Base-by-base conservation (phyloP, 805 yeast species). In the Zygoascus flipseniorum region DNA sequence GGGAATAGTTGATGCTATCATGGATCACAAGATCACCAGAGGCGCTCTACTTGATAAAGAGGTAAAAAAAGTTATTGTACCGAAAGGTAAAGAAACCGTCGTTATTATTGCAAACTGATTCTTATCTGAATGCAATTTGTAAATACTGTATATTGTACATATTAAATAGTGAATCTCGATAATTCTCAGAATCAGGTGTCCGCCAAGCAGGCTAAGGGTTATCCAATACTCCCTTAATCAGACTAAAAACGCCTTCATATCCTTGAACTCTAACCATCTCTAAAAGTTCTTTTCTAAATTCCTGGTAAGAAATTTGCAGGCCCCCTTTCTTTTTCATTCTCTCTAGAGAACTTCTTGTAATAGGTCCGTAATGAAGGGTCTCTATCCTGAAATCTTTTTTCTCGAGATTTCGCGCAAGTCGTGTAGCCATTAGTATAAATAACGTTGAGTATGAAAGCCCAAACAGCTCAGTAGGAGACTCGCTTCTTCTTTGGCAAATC, bases 21-120 rank as follows among this genome's bases (percentile, higher is more conserved):
- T 31, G 18, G 8, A 31, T 8, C 39, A 46, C 14, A 9, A 8
- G 11, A 31, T 6, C 4, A 31, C 37, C 14, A n/a, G 6, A 9
- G 6, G 14, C 13, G 20, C 41, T 31, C 56, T 84, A 1, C 59
- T 53, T 0, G 72, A 65, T 23, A 76, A 75, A 52, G 59, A 58
- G 0, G 69, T 83, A 47, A 76, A 73, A 53, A 83, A 79, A 60
- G 62, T 82, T 48, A 82, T 88, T 20, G 65, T 76, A 16, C 65
- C 65, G 9, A 50, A 54, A 31, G 61, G 61, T 2, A 54, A 54
- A 28, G 54, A 53, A 9, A 53, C 56, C 19, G 52, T 64, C 43
- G 60, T 60, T 42, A 49, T 62, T 26, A 53, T 62, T 18, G 52
- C 56, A 23, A 45, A 53, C 32, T 52, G 26, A 32, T 42, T n/a